phyloP scores from a whole-genome alignment of 116 monocot species.

The Thalassia testudinum region DNA sequence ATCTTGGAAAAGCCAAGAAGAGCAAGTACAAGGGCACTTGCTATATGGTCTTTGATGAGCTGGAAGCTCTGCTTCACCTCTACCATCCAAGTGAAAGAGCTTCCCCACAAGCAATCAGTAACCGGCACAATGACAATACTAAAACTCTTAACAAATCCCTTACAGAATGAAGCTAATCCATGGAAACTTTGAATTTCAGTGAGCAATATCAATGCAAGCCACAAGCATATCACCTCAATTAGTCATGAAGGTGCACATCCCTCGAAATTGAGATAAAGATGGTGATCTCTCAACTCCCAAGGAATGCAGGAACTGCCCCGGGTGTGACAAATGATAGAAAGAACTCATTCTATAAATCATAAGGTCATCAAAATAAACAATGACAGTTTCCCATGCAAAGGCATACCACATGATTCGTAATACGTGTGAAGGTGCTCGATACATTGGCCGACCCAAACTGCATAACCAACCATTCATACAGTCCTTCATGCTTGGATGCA shows the following conservation, averaged over 20 bases:
- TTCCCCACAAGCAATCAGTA: not conserved
- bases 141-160: constrained; percentile 3
- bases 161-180: constrained; percentile 5
- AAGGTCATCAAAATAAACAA: constrained; percentile 11
- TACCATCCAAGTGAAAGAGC: not conserved
- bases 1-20: not conserved
- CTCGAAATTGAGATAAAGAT: not conserved
- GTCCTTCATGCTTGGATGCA: constrained; percentile 5
- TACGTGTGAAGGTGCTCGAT: constrained; percentile 4
- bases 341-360: not conserved
- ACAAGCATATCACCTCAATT: not conserved
- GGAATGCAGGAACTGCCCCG: not conserved
- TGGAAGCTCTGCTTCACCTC: not conserved
- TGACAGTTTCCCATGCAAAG: not conserved
- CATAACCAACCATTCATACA: constrained; percentile 10
- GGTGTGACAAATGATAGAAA: not conserved
- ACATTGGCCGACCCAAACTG: constrained; percentile 4
- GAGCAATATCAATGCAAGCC: not conserved
- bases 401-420: constrained; percentile 6
- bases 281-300: not conserved
- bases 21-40: not conserved
- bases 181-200: not conserved
- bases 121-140: not conserved
- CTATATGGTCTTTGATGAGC: not conserved
- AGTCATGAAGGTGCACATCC: not conserved